A percentile compares a stretch with the other conserved stretches of the same genome.
These are phyloP conservation scores for Globomyces sp. DNA, from an alignment of 371 early-diverging fungal genomes.

Conservation along the genomic window DNA sequence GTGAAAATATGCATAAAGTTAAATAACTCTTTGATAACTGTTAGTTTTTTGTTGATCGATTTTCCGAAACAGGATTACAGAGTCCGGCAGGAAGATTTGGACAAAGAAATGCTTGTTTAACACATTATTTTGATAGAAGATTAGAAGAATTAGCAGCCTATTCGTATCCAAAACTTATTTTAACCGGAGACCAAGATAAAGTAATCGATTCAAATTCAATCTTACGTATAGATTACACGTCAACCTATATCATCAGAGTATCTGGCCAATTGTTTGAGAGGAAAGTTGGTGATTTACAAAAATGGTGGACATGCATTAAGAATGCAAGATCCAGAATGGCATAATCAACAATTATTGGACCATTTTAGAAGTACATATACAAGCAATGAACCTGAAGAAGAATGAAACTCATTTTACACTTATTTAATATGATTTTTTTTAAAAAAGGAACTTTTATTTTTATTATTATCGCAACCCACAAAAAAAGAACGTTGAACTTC, in stretches of 20 bases:
- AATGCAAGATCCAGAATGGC: slow-evolving; percentile 19
- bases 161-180: slow-evolving; percentile 7
- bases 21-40: neutral
- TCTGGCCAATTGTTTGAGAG: slow-evolving; percentile 2
- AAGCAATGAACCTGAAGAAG: neutral
- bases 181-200: slow-evolving; percentile 8
- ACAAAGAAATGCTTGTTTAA: slow-evolving; percentile 17
- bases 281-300: slow-evolving; percentile 8
- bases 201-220: slow-evolving; percentile 1
- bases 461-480: neutral
- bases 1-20: neutral
- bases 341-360: slow-evolving; percentile 7
- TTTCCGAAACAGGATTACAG: slow-evolving; percentile 11
- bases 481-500: no score
- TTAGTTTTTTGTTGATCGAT: slow-evolving; percentile 11
- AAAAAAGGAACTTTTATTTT: slow-evolving; percentile 6
- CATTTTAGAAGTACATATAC: slow-evolving; percentile 10
- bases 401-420: neutral
- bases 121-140: slow-evolving; percentile 16
- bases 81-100: slow-evolving; percentile 4
- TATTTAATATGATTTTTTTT: neutral
- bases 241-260: slow-evolving; percentile 11
- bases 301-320: slow-evolving; percentile 12
- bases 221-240: neutral
- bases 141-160: slow-evolving; percentile 7